Evolutionary conservation across 208 protist species (phyloP), one percentile per base, ranked within the genome.

Genomic region (Acanthamoeba healyi): DNA sequence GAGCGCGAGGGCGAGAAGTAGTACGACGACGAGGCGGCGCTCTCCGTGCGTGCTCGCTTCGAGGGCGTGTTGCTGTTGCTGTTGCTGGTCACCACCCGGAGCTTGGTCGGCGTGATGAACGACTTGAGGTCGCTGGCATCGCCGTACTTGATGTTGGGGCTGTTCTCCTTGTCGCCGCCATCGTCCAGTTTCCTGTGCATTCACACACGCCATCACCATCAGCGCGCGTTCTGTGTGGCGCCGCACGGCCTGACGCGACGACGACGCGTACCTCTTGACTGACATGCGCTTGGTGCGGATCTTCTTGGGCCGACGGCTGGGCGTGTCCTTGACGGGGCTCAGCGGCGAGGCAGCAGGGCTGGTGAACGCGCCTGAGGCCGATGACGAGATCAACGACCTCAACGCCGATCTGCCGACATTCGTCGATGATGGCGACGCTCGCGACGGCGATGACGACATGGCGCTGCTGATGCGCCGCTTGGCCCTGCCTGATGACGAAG

Each of bases 151-250:
- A 82, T 51, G 72, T 82, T 82, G 72, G 72, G 72, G n/a, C 72
- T 82, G 72, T 82, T 82, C 72, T 82, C 72, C 72, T 82, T 82
- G 72, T 82, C 72, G 5, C 24, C 72, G 5, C 24, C 72, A 22
- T 51, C 72, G 4, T 44, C 42, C 0, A 82, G 24, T 54, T 32
- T 44, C 72, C 72, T 82, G 22, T 29, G 14, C 10, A 79, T 12
- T 29, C 9, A 9, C 6, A 26, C 58, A 42, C 34, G 24, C 14
- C 7, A 54, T 32, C 9, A 10, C 7, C 46, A 51, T 40, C 12
- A 74, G 56, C 56, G 0, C 22, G 1, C 56, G 10, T 61, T 5
- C 2, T 17, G 54, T 26, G 54, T 26, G 10, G n/a, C n/a, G n/a
- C n/a, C n/a, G n/a, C n/a, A n/a, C n/a, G n/a, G n/a, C n/a, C n/a